Evolutionary conservation across 306 rosid species (phyloP), one percentile per base, ranked within the genome.

Genomic region (Dryas octopetala): DNA sequence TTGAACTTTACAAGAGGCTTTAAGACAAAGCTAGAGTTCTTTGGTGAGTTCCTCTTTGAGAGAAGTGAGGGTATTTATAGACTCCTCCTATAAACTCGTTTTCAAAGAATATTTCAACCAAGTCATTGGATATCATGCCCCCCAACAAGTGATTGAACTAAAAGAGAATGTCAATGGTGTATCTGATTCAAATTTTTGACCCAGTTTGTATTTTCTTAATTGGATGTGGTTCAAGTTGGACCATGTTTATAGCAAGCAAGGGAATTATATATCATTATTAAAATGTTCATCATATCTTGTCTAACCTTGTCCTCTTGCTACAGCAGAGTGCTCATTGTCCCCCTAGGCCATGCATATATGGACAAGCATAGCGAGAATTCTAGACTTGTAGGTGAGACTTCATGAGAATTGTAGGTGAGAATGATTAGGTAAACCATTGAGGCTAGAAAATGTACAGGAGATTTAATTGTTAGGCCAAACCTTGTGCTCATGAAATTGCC

Each of bases 391-490:
- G 76, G 68, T 73, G 59, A 45, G 67, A 72, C n/a, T 46, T 45
- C n/a, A 26, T 3, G 47, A 60, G 76, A 73, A 50, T 73, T 73
- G 76, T 60, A 59, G 76, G 76, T 73, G 38, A 63, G 14, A 16
- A n/a, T 63, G 26, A 63, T 41, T 63, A 63, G 68, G 68, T 63
- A 73, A 73, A 46, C 59, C 60, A 28, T 32, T 73, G 59, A 73
- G 17, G 47, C 16, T 62, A 72, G 45, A 9, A 45, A 19, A 45
- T 12, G 48, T 6, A 46, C 15, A 38, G 11, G 66, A 38, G 40
- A 62, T 17, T 62, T 38, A 62, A 45, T 62, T 38, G 45, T 72
- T 58, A 14, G 67, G n/a, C 45, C 28, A 28, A 60, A 47, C 17
- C 49, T 17, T 16, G 7, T 1, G 14, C 54, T 45, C 54, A 71